phyloP scores from a whole-genome alignment of 1,284 basidiomycete species.

The Heliocybe sulcata region DNA sequence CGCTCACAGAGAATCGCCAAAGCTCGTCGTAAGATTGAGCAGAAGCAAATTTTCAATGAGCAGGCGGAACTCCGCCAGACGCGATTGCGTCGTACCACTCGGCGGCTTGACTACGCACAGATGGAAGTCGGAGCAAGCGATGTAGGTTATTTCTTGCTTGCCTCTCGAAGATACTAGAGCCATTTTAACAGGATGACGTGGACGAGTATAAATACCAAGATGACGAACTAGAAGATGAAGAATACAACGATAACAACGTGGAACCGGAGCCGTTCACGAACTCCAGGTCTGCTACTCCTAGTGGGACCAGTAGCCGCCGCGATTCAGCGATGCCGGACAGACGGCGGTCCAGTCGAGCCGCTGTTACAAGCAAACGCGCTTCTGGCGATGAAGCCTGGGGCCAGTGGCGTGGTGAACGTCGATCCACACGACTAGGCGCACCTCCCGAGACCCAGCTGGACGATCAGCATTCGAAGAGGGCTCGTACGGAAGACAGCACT shows the following conservation, averaged over 20 bases:
- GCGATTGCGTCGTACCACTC: conserved; percentile 61
- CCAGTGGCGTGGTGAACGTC: conserved; percentile 67
- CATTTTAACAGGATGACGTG: conserved; percentile 49
- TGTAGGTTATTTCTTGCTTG: conserved; percentile 27
- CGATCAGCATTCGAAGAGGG: conserved; percentile 51
- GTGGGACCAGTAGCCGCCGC: conserved; percentile 24
- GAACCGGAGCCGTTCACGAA: conserved; percentile 40
- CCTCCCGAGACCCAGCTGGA: conserved; percentile 42
- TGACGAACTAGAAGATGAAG: conserved; percentile 38
- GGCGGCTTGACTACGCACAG: conserved; percentile 73
- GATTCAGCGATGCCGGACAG: conserved; percentile 27
- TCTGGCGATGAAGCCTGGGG: conserved; percentile 41
- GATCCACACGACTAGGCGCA: conserved; percentile 60
- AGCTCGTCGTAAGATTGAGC: conserved; percentile 60
- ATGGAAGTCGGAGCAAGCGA: conserved; percentile 57
- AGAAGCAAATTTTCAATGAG: conserved; percentile 53
- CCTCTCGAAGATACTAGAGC: conserved; percentile 32
- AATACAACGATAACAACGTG: conserved; percentile 46
- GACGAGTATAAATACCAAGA: conserved; percentile 39
- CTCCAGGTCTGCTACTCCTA: conserved; percentile 29
- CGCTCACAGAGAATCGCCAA: conserved; percentile 40
- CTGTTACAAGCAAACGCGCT: conserved; percentile 44
- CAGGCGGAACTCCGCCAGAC: conserved; percentile 73
- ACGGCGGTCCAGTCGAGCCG: conserved; percentile 56
- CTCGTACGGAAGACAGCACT: conserved; percentile 65